Evolutionary conservation across 2,329 filamentous ascomycete genomes (phyloP), one percentile per base, ranked within the genome.

Genomic region (Diplodia mutila): DNA sequence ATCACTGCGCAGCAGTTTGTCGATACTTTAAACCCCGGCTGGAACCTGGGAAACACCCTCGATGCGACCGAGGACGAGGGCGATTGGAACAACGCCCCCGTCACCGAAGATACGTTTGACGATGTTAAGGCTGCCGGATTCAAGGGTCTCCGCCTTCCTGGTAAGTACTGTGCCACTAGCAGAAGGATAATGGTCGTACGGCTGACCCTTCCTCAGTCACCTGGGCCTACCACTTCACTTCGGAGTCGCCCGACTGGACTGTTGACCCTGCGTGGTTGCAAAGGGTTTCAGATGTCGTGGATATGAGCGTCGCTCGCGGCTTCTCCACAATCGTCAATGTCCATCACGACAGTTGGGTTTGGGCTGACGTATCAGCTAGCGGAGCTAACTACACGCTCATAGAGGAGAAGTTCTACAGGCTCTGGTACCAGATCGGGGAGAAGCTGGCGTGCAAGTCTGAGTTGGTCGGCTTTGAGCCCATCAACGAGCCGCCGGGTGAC

Each of bases 21-120:
- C 57, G 78, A 79, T 5, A 80, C 78, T 9, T 78, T 87, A 49
- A 84, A 84, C 59, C 78, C 85, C 0, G 86, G 86, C 8, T 89
- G 86, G 86, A 89, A 88, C 70, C 71, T 88, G 9, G 87, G 86
- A 11, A 89, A 89, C 67, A 87, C 85, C 0, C 80, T 89, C 34
- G 87, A 88, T 72, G 85, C 85, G 1, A 75, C 82, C 8, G 82
- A 85, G 5, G 78, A 82, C 59, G 87, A 89, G 73, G 85, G 85
- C 5, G 84, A 82, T 2, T 89, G 86, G 86, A 86, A 86, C 70
- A 88, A 88, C 67, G 79, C 82, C 0, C 80, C 83, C 0, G 85
- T 87, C 0, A 77, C 81, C 6, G 77, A 77, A 2, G 73, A 74
- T 1, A 87, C 85, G 0, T 86, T 89, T 67, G 79, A 85, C 52